Evolutionary conservation across 352 stramenopile genomes (phyloP), one percentile per base, ranked within the genome.

Genomic region (Pythium monospermum): DNA sequence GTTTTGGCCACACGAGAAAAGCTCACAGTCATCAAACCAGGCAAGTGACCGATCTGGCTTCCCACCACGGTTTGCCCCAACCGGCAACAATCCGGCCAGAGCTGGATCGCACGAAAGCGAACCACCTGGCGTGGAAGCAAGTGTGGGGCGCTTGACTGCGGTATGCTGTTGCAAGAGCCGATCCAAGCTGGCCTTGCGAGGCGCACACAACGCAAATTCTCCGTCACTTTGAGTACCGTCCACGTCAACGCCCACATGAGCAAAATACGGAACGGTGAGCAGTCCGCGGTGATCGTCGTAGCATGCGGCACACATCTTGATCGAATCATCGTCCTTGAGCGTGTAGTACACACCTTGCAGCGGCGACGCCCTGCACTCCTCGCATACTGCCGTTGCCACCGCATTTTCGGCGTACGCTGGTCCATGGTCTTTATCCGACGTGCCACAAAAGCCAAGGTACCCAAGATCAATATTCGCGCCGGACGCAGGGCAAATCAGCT

Each of bases 1-100:
- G 59, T 95, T 95, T 66, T 95, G 85, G 0, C 85, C 85, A 27
- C 83, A 95, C 1, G 84, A 90, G 59, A 93, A 95, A 4, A 95
- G 58, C 31, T 95, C 80, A 22, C 83, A 91, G 53, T 92, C 79
- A n/a, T 92, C 83, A 52, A 76, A 94, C 43, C 67, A 73, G 4
- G 53, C 21, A 12, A 43, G 33, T 13, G 46, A 59, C 26, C 54
- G 41, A 12, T 66, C 53, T 3, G 43, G 46, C 13, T 64, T 64
- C 0, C 33, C 22, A 7, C 28, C 21, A 4, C 48, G 57, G 4
- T 5, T 48, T 15, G 39, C 21, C 1, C 56, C 42, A 2, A 11
- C 28, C 0, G 35, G 30, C 0, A 53, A 7, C 21, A 37, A 15
- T 16, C 35, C 33, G 12, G n/a, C 21, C 21, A 28, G 21, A 0